A percentile compares a stretch with the other conserved stretches of the same genome.
Conservation (phyloP, 345 rosid species). For the Acer campestre region DNA sequence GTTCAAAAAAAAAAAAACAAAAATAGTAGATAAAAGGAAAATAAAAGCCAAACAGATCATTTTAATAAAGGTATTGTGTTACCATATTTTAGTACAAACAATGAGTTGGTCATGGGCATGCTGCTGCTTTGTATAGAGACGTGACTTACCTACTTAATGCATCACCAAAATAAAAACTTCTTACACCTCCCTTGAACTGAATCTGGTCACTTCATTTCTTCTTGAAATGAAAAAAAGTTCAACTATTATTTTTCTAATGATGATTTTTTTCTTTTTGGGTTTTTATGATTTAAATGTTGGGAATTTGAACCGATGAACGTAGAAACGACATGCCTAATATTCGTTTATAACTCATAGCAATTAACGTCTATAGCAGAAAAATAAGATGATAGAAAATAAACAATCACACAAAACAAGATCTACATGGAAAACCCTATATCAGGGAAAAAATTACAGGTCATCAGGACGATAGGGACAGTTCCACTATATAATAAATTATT, state of each 20-base stretch:
- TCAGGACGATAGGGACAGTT: too few relatives aligned
- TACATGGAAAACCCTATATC: too few relatives aligned
- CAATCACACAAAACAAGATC: too few relatives aligned
- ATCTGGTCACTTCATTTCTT: neutral
- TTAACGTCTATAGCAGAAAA: too few relatives aligned
- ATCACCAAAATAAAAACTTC: neutral
- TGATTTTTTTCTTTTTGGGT: neutral
- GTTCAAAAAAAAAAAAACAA: neutral
- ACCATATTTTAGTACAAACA: neutral
- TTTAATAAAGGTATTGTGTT: neutral
- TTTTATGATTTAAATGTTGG: neutral
- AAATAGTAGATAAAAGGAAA: too few relatives aligned
- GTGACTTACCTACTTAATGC: neutral
- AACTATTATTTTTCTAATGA: neutral
- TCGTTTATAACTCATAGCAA: too few relatives aligned
- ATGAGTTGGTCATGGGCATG: constrained; percentile 5
- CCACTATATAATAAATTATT: too few relatives aligned
- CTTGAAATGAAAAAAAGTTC: neutral
- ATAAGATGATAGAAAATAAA: too few relatives aligned
- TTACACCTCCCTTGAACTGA: neutral
- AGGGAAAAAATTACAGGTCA: too few relatives aligned
- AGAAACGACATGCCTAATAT: too few relatives aligned
- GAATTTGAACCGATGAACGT: too few relatives aligned
- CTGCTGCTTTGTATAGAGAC: neutral
- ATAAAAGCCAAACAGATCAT: neutral